Percentiles rank a stretch among this genome's conserved stretches.
Conservation (phyloP, 2,329 filamentous ascomycete species). For the Didymella lethalis region DNA sequence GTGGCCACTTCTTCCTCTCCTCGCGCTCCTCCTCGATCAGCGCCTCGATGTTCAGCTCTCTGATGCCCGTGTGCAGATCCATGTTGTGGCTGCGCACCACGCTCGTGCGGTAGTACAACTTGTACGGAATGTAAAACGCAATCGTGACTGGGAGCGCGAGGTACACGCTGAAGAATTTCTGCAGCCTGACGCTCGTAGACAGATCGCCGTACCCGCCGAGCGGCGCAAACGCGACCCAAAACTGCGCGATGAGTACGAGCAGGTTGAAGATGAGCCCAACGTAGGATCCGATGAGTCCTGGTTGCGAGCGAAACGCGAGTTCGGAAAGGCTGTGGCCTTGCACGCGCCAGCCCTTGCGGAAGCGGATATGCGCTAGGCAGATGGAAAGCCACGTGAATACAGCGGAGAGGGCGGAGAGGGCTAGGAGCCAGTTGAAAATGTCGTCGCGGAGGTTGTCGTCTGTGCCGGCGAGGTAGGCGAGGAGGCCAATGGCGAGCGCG, state of each 20-base stretch:
- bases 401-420: constrained; percentile 74
- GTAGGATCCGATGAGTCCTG: constrained; percentile 81
- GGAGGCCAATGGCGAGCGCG: constrained; percentile 64
- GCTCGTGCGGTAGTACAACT: constrained; percentile 74
- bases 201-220: constrained; percentile 64
- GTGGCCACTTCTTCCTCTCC: constrained; percentile 66
- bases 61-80: constrained; percentile 84
- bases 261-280: constrained; percentile 78
- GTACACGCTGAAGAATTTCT: constrained; percentile 77
- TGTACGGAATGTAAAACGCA: constrained; percentile 75
- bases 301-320: constrained; percentile 81
- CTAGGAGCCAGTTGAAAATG: constrained; percentile 71
- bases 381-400: constrained; percentile 80
- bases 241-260: constrained; percentile 80
- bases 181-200: constrained; percentile 58
- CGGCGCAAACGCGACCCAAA: constrained; percentile 86
- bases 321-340: constrained; percentile 73
- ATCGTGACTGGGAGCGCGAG: constrained; percentile 74
- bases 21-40: constrained; percentile 81
- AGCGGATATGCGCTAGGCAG: constrained; percentile 69
- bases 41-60: constrained; percentile 82
- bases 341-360: constrained; percentile 67
- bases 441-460: constrained; percentile 49
- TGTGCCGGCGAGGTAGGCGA: constrained; percentile 64
- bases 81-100: constrained; percentile 76